A percentile compares a stretch with the other conserved stretches of the same genome.
phyloP scores from a whole-genome alignment of 352 stramenopile genomes.

The Phytophthora quininea region DNA sequence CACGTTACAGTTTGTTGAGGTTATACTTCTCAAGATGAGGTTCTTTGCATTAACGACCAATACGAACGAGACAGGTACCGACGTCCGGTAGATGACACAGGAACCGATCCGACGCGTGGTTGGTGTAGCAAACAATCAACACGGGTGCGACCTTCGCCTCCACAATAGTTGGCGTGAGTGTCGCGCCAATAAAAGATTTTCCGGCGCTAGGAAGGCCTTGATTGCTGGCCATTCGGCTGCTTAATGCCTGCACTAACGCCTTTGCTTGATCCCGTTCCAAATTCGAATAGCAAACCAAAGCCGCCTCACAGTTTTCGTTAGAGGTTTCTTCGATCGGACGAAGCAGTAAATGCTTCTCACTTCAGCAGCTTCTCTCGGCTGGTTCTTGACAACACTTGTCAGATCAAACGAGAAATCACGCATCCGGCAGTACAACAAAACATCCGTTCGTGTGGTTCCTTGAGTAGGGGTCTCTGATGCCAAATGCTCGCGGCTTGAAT shows the following conservation, averaged over 20 bases:
- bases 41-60: conserved; percentile 80
- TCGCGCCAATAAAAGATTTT: conserved; percentile 86
- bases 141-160: conserved; percentile 52
- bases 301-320: conserved; percentile 22
- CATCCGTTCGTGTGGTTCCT: conserved; percentile 27
- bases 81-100: conserved; percentile 72
- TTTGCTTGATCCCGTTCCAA: conserved; percentile 68
- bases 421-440: conserved; percentile 36
- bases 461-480: conserved; percentile 18
- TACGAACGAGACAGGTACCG: conserved; percentile 65
- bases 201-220: conserved; percentile 83
- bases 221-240: conserved; percentile 72
- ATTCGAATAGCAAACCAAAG: conserved; percentile 35
- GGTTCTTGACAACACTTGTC: conserved; percentile 15
- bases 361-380: conserved; percentile 2
- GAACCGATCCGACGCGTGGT: conserved; percentile 91
- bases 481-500: conserved; percentile 40
- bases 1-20: conserved; percentile 36
- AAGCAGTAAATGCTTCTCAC: conserved; percentile 19
- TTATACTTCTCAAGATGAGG: conserved; percentile 44
- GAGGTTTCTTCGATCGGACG: conserved; percentile 23
- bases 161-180: conserved; percentile 79
- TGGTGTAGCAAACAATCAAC: conserved; percentile 90
- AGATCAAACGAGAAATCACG: conserved; percentile 42
- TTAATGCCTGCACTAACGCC: conserved; percentile 70